A percentile compares a stretch with the other conserved stretches of the same genome.
These are phyloP conservation scores for Patellaria atrata DNA, from an alignment of 495 filamentous ascomycete genomes.

Conservation along the genomic window DNA sequence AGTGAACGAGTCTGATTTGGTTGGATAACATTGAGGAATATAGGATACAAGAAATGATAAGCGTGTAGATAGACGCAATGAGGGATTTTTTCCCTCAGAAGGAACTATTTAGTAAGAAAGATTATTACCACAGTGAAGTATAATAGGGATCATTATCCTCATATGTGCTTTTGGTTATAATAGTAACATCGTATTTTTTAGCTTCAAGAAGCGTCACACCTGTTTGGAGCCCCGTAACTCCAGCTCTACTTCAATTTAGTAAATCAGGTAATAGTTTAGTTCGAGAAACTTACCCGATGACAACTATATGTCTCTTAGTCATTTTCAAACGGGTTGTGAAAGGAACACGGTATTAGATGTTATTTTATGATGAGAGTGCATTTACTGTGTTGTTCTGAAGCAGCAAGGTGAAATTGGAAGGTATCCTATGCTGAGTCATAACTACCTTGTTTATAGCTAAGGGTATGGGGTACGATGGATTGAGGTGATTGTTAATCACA, in stretches of 20 bases:
- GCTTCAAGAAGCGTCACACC: slow-evolving; percentile 30
- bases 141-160: slow-evolving; percentile 28
- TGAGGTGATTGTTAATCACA: no score
- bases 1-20: background rate
- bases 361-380: no score
- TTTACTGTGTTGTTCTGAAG: no score
- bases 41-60: background rate
- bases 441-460: no score
- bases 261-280: background rate
- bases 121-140: slow-evolving; percentile 26
- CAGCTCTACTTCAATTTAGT: slow-evolving; percentile 26
- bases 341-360: no score
- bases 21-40: no score
- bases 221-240: slow-evolving; percentile 35
- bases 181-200: slow-evolving; percentile 29
- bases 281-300: slow-evolving; percentile 2
- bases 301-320: slow-evolving; percentile 6
- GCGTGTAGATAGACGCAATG: background rate
- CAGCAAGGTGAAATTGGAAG: no score
- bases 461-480: no score
- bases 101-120: background rate
- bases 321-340: no score
- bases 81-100: background rate
- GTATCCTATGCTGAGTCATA: no score
- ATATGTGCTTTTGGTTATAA: slow-evolving; percentile 31